Conservation (phyloP, 129 eudicot genomes). For the Escallonia herrerae region DNA sequence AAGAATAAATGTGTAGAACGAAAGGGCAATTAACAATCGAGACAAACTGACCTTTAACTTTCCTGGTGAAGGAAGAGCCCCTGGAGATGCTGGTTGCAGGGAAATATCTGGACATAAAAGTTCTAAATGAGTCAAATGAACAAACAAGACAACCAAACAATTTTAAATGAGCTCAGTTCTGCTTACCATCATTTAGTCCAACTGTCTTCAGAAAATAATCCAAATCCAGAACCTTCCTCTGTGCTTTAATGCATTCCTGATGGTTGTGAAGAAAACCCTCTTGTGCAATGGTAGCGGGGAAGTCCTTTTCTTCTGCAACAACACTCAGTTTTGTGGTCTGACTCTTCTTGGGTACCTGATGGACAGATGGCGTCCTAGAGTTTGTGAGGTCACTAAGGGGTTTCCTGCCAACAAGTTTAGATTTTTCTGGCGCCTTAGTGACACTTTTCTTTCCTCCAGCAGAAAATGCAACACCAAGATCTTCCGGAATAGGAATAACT, state of each 20-base stretch:
- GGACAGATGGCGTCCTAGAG: conserved; percentile 40
- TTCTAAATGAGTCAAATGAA: background rate
- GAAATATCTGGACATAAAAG: conserved; percentile 2
- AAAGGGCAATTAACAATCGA: background rate
- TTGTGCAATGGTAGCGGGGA: conserved; percentile 10
- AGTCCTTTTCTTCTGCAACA: conserved; percentile 14
- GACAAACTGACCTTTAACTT: background rate
- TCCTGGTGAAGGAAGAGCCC: background rate
- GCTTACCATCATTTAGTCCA: conserved; percentile 29
- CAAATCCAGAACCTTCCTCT: conserved; percentile 19
- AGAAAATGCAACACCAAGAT: conserved; percentile 20
- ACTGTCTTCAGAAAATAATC: conserved; percentile 36
- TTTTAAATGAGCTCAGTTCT: background rate
- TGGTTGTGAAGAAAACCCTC: conserved; percentile 48
- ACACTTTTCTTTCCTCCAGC: conserved; percentile 19
- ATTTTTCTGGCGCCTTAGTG: conserved; percentile 26
- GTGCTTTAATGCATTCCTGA: conserved; percentile 40
- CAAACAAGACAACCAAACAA: background rate
- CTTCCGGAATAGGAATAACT: conserved; percentile 46
- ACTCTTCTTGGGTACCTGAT: conserved; percentile 25
- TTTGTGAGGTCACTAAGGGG: conserved; percentile 78
- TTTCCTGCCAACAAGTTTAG: conserved; percentile 53
- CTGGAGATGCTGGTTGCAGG: conserved; percentile 6
- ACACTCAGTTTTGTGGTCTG: conserved; percentile 28
- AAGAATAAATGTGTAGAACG: too few relatives aligned